Evolutionary conservation across 768 basidiomycete species (phyloP).

Genomic region (Suillus clintonianus): DNA sequence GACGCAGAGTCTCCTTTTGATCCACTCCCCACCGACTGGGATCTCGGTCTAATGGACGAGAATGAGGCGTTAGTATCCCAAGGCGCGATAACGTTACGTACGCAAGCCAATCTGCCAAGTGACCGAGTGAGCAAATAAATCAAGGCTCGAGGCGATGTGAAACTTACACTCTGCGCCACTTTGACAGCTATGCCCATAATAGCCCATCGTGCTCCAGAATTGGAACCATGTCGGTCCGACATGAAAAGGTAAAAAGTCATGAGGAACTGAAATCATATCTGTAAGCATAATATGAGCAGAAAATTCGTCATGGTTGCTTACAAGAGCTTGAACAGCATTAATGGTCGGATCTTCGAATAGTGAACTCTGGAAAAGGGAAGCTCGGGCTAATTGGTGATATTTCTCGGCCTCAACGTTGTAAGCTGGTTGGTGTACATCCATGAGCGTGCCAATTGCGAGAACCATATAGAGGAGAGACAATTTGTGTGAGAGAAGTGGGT

Average conservation of each 20-base stretch:
- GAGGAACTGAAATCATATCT: conserved; percentile 51
- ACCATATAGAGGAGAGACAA: conserved; percentile 68
- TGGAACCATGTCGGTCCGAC: conserved; percentile 66
- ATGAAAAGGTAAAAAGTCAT: conserved; percentile 75
- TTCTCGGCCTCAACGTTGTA: conserved; percentile 72
- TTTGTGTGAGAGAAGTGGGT: conserved; percentile 57
- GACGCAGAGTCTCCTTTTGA: conserved; percentile 54
- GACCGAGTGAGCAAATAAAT: neutral
- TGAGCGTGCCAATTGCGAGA: conserved; percentile 64
- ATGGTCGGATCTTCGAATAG: conserved; percentile 71
- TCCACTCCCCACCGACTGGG: conserved; percentile 68
- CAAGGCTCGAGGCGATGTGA: conserved; percentile 12
- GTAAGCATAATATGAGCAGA: conserved; percentile 30
- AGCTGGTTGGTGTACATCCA: conserved; percentile 55
- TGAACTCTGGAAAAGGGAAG: conserved; percentile 62
- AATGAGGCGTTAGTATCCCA: conserved; percentile 6
- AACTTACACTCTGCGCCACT: conserved; percentile 67
- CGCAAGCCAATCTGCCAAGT: conserved; percentile 64
- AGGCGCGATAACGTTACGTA: conserved; percentile 35
- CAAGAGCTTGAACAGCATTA: conserved; percentile 66
- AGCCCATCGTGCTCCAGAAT: conserved; percentile 65
- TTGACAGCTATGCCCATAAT: conserved; percentile 72
- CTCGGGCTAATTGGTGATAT: conserved; percentile 66
- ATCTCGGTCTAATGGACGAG: conserved; percentile 55
- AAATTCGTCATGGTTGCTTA: conserved; percentile 43